These are phyloP conservation scores for Trichocladium uniseriatum DNA, from an alignment of 495 filamentous ascomycete genomes.

Conservation along the genomic window DNA sequence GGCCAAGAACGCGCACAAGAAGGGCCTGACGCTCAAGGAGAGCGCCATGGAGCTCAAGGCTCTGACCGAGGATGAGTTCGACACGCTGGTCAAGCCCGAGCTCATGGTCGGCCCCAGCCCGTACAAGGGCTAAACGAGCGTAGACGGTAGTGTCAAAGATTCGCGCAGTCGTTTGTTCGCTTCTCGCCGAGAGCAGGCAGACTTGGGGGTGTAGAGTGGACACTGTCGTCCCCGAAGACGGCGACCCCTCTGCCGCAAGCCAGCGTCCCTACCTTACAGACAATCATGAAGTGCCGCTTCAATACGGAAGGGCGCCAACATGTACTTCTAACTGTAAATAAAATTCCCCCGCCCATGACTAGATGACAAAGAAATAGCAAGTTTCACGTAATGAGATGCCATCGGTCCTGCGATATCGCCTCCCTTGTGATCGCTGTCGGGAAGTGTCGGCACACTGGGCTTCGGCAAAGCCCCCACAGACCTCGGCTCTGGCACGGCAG, in stretches of 20 bases:
- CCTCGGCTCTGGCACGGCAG: slow-evolving; percentile 31
- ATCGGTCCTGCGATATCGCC: slow-evolving; percentile 4
- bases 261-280: too few relatives aligned
- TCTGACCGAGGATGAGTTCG: slow-evolving; percentile 83
- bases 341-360: not conserved
- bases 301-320: too few relatives aligned
- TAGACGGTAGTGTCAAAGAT: not conserved
- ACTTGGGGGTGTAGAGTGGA: not conserved
- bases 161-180: not conserved
- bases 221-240: not conserved
- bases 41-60: slow-evolving; percentile 90
- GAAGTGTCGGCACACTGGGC: slow-evolving; percentile 21
- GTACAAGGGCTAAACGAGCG: slow-evolving; percentile 31
- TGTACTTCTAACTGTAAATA: not conserved
- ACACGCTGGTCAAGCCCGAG: slow-evolving; percentile 84
- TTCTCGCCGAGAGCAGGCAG: not conserved
- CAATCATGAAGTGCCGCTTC: too few relatives aligned
- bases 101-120: slow-evolving; percentile 84
- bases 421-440: slow-evolving; percentile 10
- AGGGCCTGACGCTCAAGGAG: slow-evolving; percentile 85
- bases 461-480: slow-evolving; percentile 14
- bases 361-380: not conserved
- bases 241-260: not conserved
- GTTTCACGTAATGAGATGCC: not conserved
- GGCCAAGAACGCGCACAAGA: slow-evolving; percentile 99